These are phyloP conservation scores for Pseudonitzschia multiseries DNA, from an alignment of 108 stramenopile genomes.

Conservation along the genomic window DNA sequence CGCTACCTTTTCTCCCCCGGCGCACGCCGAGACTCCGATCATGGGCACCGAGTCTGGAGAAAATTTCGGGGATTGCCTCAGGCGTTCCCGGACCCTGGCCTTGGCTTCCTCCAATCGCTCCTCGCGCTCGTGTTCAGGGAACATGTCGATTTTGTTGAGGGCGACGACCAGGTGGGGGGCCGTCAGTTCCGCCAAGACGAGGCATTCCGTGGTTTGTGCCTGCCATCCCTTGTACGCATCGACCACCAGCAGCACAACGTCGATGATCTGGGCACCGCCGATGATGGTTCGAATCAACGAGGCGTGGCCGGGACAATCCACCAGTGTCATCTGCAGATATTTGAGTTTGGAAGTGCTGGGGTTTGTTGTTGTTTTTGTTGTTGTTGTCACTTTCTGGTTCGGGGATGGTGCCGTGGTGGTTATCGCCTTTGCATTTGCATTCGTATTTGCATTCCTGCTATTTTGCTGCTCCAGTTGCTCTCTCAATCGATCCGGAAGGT, in stretches of 20 bases:
- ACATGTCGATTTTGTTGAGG: slow-evolving; percentile 92
- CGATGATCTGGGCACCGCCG: slow-evolving; percentile 97
- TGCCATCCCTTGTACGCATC: slow-evolving; percentile 98
- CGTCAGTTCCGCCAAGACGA: slow-evolving; percentile 96
- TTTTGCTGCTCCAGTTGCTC: slow-evolving; percentile 21
- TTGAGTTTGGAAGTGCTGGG: not conserved
- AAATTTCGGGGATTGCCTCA: slow-evolving; percentile 67
- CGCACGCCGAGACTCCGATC: slow-evolving; percentile 83
- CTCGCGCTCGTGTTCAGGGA: slow-evolving; percentile 72
- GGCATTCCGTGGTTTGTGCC: slow-evolving; percentile 98
- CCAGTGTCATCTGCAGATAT: slow-evolving; percentile 81
- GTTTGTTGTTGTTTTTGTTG: not conserved
- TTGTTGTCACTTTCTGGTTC: not conserved
- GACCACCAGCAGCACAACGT: slow-evolving; percentile 93
- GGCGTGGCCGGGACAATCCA: slow-evolving; percentile 99
- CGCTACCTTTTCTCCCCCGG: slow-evolving; percentile 93
- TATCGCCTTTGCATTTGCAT: too few relatives aligned
- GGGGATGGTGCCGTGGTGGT: not conserved
- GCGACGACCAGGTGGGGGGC: slow-evolving; percentile 85
- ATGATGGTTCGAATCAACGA: slow-evolving; percentile 98
- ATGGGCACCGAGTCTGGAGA: slow-evolving; percentile 53
- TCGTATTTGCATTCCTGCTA: slow-evolving; percentile 10
- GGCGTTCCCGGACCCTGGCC: slow-evolving; percentile 52
- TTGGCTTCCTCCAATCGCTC: slow-evolving; percentile 58
- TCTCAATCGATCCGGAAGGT: slow-evolving; percentile 68